Percentiles rank a stretch among this genome's conserved stretches.
These are phyloP conservation scores for Mariannaea elegans DNA, from an alignment of 2,329 filamentous ascomycete species.

Conservation along the genomic window DNA sequence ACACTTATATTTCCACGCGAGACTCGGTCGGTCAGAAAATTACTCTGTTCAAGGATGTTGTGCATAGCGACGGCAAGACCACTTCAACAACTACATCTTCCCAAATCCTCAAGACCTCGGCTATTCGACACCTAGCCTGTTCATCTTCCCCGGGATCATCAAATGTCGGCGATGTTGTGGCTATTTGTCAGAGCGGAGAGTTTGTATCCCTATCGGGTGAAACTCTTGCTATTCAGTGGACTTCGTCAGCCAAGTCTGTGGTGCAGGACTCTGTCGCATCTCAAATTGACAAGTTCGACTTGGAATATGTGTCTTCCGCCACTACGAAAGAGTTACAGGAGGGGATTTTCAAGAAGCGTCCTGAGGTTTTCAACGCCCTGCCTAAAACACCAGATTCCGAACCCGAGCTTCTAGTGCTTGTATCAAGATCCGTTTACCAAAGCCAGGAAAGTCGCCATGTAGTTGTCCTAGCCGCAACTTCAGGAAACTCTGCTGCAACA, in stretches of 20 bases:
- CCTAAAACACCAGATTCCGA: conserved; percentile 56
- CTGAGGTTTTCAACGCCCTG: conserved; percentile 61
- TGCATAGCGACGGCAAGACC: conserved; percentile 60
- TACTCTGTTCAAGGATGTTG: conserved; percentile 67
- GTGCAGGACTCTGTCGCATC: conserved; percentile 48
- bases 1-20: conserved; percentile 68
- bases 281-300: conserved; percentile 49
- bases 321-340: conserved; percentile 59
- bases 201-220: conserved; percentile 69
- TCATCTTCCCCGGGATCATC: conserved; percentile 40
- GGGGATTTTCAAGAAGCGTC: conserved; percentile 64
- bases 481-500: conserved; percentile 33
- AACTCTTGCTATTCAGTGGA: conserved; percentile 47
- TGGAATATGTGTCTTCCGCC: conserved; percentile 60
- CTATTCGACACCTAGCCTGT: conserved; percentile 48
- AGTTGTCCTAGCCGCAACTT: conserved; percentile 45
- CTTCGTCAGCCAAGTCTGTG: conserved; percentile 44
- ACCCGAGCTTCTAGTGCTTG: conserved; percentile 63
- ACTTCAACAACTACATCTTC: conserved; percentile 58
- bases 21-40: conserved; percentile 60
- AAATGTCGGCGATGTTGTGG: conserved; percentile 55
- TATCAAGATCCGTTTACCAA: conserved; percentile 51
- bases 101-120: conserved; percentile 51
- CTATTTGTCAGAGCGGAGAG: conserved; percentile 68
- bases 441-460: conserved; percentile 43